Evolutionary conservation across 2,329 filamentous ascomycete genomes (phyloP).

Genomic region (Zymoseptoria pseudotritici): DNA sequence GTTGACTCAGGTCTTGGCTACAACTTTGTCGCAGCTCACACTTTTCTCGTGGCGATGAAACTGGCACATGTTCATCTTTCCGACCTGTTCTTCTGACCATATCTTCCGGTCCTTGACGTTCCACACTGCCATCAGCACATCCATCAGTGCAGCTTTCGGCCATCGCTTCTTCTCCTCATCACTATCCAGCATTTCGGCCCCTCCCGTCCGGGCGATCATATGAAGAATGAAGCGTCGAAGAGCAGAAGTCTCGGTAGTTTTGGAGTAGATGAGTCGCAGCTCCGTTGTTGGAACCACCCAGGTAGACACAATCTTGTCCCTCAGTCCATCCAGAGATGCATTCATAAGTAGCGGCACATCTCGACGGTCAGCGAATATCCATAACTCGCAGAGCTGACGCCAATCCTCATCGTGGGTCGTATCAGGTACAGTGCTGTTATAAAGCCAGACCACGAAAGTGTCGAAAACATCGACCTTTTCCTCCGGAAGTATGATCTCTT

Average conservation of each 20-base stretch:
- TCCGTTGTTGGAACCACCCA: neutral
- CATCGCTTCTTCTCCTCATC: too few species aligned
- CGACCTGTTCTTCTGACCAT: too few species aligned
- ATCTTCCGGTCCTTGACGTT: too few species aligned
- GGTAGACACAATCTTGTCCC: neutral
- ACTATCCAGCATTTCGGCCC: too few species aligned
- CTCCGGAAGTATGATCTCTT: neutral
- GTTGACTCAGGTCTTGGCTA: too few species aligned
- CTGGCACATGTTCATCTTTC: neutral
- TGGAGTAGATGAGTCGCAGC: constrained; percentile 3
- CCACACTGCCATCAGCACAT: too few species aligned
- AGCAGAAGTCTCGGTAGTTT: neutral
- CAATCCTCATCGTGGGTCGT: too few species aligned
- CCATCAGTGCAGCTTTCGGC: too few species aligned
- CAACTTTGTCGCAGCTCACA: neutral
- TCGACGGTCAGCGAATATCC: constrained; percentile 7
- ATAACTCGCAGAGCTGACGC: too few species aligned
- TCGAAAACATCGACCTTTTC: constrained; percentile 7
- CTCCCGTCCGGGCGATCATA: too few species aligned
- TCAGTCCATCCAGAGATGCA: neutral
- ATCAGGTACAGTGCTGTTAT: too few species aligned
- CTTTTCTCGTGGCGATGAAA: constrained; percentile 5
- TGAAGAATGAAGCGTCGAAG: constrained; percentile 2
- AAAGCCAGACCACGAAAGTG: too few species aligned
- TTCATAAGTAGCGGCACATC: constrained; percentile 11